A percentile compares a stretch with the other conserved stretches of the same genome.
phyloP scores from a whole-genome alignment of 345 rosid genomes.

The Syzygium aromaticum region DNA sequence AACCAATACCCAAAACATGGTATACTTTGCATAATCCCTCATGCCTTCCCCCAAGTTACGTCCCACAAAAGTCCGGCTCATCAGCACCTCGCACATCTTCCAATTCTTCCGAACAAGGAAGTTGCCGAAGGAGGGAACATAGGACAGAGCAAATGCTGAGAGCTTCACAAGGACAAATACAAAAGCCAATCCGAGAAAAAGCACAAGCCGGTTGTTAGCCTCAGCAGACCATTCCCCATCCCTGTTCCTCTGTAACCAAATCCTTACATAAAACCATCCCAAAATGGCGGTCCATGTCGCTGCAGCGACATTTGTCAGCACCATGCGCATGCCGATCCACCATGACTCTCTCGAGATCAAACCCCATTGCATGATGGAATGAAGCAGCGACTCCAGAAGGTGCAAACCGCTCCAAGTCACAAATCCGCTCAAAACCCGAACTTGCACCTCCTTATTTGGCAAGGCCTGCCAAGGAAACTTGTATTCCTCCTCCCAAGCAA shows the following conservation, averaged over 20 bases:
- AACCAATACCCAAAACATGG: constrained; percentile 59
- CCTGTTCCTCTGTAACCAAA: constrained; percentile 65
- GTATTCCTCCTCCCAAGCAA: constrained; percentile 54
- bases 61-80: constrained; percentile 62
- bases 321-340: constrained; percentile 59
- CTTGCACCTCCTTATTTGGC: constrained; percentile 37
- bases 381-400: constrained; percentile 59
- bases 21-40: constrained; percentile 56
- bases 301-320: constrained; percentile 50
- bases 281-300: constrained; percentile 58
- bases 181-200: constrained; percentile 49
- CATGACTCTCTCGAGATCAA: constrained; percentile 53
- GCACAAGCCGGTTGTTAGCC: constrained; percentile 45
- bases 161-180: constrained; percentile 64
- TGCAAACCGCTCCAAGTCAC: constrained; percentile 75
- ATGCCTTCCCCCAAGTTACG: constrained; percentile 81
- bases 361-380: constrained; percentile 79
- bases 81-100: constrained; percentile 41
- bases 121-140: constrained; percentile 72
- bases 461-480: constrained; percentile 48
- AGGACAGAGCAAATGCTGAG: constrained; percentile 48
- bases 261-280: constrained; percentile 56
- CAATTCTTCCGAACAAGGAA: constrained; percentile 61
- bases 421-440: constrained; percentile 57
- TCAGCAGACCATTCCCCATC: constrained; percentile 50